Base-by-base conservation (phyloP, 2,329 filamentous ascomycete species). In the Orbilia javanica region DNA sequence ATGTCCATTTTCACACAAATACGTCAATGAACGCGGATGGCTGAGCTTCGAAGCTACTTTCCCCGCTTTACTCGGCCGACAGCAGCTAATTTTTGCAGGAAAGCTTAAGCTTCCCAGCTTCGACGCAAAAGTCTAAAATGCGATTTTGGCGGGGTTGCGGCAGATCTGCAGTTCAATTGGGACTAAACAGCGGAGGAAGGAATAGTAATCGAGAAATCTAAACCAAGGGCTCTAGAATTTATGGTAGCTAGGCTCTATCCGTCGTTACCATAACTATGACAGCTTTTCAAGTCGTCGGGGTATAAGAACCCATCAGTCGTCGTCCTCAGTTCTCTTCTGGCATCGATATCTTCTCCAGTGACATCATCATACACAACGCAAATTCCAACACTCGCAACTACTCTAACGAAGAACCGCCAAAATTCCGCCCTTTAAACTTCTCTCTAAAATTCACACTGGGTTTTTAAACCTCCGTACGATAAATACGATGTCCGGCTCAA, bases 401-500 rank as follows among this genome's bases (percentile, higher is more conserved):
- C 25, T 22, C 29, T 10, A 27, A 52, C 48, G 22, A 29, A 20
- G n/a, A 55, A 29, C 34, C 64, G 57, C 48, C 57, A 72, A 65
- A 42, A 71, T 53, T 72, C 22, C 29, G 18, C 39, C 44, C 18
- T 20, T 46, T 29, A 65, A 57, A 18, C 34, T 39, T 55, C 15
- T 57, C 10, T 34, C 27, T 0, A 48, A 13, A 65, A 27, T 15
- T 13, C 15, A n/a, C 7, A 29, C 50, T 18, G 46, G 63, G 15
- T 39, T 74, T 25, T 11, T 53, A 46, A 63, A 60, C 53, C 52
- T 39, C 44, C 63, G 50, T 48, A 48, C 29, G 20, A 63, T 68
- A 22, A 31, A 29, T 31, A 71, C 69, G n/a, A 77, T 77, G 73
- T 71, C 66, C 5, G 50, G 57, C 22, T 18, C 66, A 44, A 85